Evolutionary conservation across 495 filamentous ascomycete genomes (phyloP), one percentile per base, ranked within the genome.

Genomic region (Poronia punctata): DNA sequence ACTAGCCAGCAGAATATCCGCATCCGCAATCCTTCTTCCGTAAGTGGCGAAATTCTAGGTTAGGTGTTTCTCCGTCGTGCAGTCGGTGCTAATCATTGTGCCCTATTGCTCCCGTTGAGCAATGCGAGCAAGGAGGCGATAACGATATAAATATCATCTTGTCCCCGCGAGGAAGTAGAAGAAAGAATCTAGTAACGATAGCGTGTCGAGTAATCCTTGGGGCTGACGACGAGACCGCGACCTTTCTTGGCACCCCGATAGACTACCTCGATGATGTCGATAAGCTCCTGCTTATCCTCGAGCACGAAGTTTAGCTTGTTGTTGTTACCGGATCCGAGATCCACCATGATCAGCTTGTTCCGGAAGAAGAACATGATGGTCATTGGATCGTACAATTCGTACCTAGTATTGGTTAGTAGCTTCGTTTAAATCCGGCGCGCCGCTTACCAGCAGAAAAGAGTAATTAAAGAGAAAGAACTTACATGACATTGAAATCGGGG

Each of bases 281-380:
- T 97, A 55, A 98, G 64, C 67, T 98, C 92, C 62, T 98, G 92
- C 66, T 98, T 97, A 57, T 98, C 92, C 65, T 97, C 92, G 40
- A 96, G 64, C 26, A 97, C 88, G 80, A 86, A 97, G 64, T 96
- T 97, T 53, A 94, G 72, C 39, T 61, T 61, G 64, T 98, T 97
- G 62, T 98, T 98, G 67, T 98, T 95, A 52, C 92, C 92, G 4
- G 93, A 97, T 9, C 92, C 90, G 48, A 95, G 92, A 79, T 96
- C 92, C 60, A 83, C 89, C 86, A 93, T 92, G 82, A 98, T 97
- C 62, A 97, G 88, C 64, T 96, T 97, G 60, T 97, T 97, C 33
- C 92, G 77, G 66, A 89, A 98, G 74, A 97, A 98, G 73, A 92
- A 95, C 76, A 83, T 83, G 44, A 84, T 75, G 5, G 79, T 80